Evolutionary conservation across 2,329 filamentous ascomycete genomes (phyloP).

Genomic region (Albifimbria verrucaria): DNA sequence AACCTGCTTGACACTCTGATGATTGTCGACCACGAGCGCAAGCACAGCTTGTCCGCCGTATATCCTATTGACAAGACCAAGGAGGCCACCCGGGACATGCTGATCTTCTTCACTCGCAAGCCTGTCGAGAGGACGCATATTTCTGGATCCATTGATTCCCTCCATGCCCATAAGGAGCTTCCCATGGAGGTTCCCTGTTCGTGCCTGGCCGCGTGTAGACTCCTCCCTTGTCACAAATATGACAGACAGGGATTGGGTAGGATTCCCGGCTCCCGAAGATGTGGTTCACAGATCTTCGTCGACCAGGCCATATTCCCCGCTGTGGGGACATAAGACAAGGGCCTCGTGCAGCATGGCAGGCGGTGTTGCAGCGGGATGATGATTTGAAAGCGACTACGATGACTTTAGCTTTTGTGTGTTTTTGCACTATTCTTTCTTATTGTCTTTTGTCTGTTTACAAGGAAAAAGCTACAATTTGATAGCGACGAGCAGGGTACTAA

Average conservation of each 20-base stretch:
- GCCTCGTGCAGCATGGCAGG: background rate
- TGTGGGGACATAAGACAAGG: background rate
- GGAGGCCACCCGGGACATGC: slow-evolving; percentile 24
- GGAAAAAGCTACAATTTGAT: background rate
- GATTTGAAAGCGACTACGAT: background rate
- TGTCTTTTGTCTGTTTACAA: background rate
- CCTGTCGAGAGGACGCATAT: slow-evolving; percentile 18
- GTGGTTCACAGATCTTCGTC: too few relatives aligned
- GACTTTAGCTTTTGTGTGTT: background rate
- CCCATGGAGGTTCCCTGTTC: slow-evolving; percentile 23
- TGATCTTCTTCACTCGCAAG: slow-evolving; percentile 25
- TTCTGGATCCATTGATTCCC: slow-evolving; percentile 20
- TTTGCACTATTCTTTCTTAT: background rate
- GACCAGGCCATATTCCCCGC: too few relatives aligned
- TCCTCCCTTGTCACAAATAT: too few relatives aligned
- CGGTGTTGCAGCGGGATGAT: background rate
- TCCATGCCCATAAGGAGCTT: slow-evolving; percentile 17
- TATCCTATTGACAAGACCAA: slow-evolving; percentile 16
- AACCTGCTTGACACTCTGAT: slow-evolving; percentile 23
- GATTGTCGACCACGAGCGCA: slow-evolving; percentile 22
- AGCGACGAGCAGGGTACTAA: too few relatives aligned
- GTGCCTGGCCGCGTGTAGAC: slow-evolving; percentile 7
- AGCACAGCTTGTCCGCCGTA: slow-evolving; percentile 23
- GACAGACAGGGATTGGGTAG: too few relatives aligned
- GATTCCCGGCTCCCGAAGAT: too few relatives aligned